Evolutionary conservation across 345 rosid genomes (phyloP).

Genomic region (Rhodomyrtus tomentosa): DNA sequence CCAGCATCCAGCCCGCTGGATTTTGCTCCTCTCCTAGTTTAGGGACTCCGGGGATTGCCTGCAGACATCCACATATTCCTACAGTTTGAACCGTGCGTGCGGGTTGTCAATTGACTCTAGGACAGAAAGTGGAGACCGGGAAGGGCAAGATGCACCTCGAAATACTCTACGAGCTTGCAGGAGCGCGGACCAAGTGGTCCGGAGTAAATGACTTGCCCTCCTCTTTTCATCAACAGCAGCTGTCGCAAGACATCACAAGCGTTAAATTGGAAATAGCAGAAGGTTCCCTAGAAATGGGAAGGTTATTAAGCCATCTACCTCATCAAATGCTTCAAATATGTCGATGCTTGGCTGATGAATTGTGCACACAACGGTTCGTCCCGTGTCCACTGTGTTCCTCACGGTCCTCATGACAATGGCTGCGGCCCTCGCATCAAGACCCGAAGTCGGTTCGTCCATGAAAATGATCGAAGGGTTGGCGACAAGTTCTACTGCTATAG

Average conservation of each 20-base stretch:
- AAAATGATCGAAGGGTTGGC: constrained; percentile 53
- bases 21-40: constrained; percentile 1
- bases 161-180: constrained; percentile 6
- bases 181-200: constrained; percentile 13
- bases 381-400: constrained; percentile 42
- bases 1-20: constrained; percentile 15
- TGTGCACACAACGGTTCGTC: constrained; percentile 52
- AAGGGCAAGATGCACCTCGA: not conserved
- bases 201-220: constrained; percentile 38
- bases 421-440: constrained; percentile 52
- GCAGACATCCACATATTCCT: not conserved
- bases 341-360: constrained; percentile 54
- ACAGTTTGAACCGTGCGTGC: not conserved
- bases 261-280: not conserved
- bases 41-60: constrained; percentile 15
- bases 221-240: constrained; percentile 43
- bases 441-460: constrained; percentile 53
- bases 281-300: not conserved
- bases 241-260: not conserved
- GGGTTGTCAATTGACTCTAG: not conserved
- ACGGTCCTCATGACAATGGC: constrained; percentile 53
- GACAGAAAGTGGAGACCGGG: not conserved
- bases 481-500: constrained; percentile 53
- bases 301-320: constrained; percentile 3
- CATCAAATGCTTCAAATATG: constrained; percentile 50